These are phyloP conservation scores for Prunus salicina DNA, from an alignment of 306 rosid genomes.

Conservation along the genomic window DNA sequence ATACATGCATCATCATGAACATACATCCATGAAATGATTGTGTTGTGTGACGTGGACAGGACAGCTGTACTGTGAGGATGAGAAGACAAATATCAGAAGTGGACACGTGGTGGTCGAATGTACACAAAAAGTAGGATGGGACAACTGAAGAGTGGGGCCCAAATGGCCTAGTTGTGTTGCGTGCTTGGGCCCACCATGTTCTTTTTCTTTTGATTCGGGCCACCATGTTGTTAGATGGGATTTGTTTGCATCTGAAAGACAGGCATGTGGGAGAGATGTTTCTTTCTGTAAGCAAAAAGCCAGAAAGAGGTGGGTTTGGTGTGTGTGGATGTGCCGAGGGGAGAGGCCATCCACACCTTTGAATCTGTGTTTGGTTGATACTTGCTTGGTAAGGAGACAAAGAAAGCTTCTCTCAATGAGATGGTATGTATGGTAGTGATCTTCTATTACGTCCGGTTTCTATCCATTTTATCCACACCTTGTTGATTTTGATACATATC, in stretches of 20 bases:
- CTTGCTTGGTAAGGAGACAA: background rate
- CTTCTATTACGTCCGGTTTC: background rate
- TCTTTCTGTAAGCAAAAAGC: background rate
- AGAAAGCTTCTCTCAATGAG: background rate
- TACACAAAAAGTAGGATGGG: background rate
- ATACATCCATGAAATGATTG: background rate
- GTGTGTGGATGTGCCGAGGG: background rate
- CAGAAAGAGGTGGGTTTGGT: background rate
- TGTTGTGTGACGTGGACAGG: background rate
- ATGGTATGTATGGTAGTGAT: background rate
- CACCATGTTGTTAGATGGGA: background rate
- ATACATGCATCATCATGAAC: background rate
- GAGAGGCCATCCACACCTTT: background rate
- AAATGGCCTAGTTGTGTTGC: background rate
- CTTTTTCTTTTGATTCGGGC: background rate
- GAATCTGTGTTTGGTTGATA: background rate
- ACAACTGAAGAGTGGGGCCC: background rate
- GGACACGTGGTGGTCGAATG: background rate
- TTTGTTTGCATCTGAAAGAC: background rate
- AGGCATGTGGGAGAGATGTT: background rate
- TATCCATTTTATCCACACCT: background rate
- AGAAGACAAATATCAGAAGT: background rate
- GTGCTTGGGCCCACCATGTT: background rate
- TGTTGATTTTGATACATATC: background rate
- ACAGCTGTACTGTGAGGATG: background rate